Base-by-base conservation (phyloP, 805 yeast genomes). In the Lachancea thermotolerans region DNA sequence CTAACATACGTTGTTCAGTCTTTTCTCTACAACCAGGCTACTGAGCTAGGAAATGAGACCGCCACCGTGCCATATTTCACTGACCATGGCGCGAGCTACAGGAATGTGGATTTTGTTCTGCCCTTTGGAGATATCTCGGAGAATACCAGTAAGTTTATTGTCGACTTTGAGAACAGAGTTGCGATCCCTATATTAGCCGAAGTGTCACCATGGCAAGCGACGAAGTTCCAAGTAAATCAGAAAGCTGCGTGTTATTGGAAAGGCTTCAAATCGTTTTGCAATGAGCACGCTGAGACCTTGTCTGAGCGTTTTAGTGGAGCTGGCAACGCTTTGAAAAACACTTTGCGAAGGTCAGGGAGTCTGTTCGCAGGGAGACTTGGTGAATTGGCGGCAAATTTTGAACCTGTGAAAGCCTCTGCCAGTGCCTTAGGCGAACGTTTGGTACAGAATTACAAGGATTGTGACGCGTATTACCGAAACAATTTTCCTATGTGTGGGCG, bases 91-190 rank as follows among this genome's bases (percentile, higher is more conserved):
- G 40, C 43, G 11, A 35, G 36, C 12, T 44, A 39, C 40, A 28
- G 34, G 9, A 21, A 35, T 21, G 36, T 39, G 11, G 47, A 44
- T n/a, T 38, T 44, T 33, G 37, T 39, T 9, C 12, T 44, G 16
- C 47, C 47, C 12, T 34, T 35, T 35, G 43, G 38, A 10, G 36
- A 39, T n/a, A 16, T 17, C 28, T 12, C 37, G 7, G 33, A 25
- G n/a, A 17, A 37, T 25, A 17, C 33, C 27, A 39, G 44, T 18
- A 44, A 44, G 37, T 44, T 10, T 14, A 36, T 35, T 15, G 47
- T 44, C 25, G 47, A 44, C 30, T 44, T 44, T 35, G 47, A 44
- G 39, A 44, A 39, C 15, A n/a, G 47, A 11, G 36, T 39, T 29
- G 47, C 47, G 10, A 34, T 39, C 21, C 47, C 47, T 14, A 27